A percentile compares a stretch with the other conserved stretches of the same genome.
phyloP scores from a whole-genome alignment of 2,329 filamentous ascomycete genomes.

The Botrytis sinoallii region DNA sequence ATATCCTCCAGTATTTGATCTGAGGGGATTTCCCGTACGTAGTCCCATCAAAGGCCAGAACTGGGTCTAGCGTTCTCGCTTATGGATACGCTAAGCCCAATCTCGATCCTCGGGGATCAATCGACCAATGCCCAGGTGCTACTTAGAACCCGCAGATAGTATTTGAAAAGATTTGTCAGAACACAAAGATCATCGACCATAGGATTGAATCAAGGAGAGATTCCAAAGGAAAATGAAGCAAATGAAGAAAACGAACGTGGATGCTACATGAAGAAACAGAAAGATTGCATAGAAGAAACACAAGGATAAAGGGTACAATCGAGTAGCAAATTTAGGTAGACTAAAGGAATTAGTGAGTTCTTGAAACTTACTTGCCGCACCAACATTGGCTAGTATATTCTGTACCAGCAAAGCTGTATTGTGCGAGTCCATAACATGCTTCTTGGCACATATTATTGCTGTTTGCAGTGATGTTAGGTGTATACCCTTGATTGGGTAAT shows the following conservation, averaged over 20 bases:
- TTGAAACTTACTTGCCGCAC: slow-evolving; percentile 32
- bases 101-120: background rate
- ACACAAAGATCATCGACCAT: background rate
- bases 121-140: background rate
- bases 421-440: slow-evolving; percentile 37
- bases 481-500: slow-evolving; percentile 34
- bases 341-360: background rate
- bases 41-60: background rate
- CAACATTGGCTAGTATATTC: slow-evolving; percentile 36
- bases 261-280: background rate
- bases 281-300: background rate
- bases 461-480: slow-evolving; percentile 29
- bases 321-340: background rate
- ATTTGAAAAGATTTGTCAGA: background rate
- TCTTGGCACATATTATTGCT: slow-evolving; percentile 32
- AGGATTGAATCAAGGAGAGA: background rate
- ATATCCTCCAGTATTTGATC: background rate
- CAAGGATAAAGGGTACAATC: background rate
- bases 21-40: background rate
- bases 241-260: background rate
- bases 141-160: background rate
- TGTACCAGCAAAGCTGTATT: slow-evolving; percentile 36
- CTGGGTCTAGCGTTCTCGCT: background rate
- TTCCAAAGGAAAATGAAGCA: background rate
- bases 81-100: background rate